These are phyloP conservation scores for Volutella citrinella DNA, from an alignment of 2,329 filamentous ascomycete genomes.

Conservation along the genomic window DNA sequence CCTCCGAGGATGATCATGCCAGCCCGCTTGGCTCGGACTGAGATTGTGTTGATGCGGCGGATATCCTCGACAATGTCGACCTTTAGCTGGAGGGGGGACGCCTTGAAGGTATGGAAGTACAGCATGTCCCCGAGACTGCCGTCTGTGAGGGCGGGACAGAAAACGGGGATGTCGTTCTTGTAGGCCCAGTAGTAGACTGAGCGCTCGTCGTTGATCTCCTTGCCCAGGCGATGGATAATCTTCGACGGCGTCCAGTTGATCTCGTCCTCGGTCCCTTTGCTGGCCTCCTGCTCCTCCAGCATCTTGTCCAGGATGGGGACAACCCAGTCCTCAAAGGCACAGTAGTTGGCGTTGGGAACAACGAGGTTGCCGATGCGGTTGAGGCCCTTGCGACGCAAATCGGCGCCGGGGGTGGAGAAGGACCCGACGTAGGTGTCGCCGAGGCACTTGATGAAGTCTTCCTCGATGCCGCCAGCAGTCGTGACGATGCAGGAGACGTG, in stretches of 20 bases:
- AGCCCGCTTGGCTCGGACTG: slow-evolving; percentile 79
- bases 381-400: slow-evolving; percentile 78
- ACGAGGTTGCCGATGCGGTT: slow-evolving; percentile 96
- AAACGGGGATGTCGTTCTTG: slow-evolving; percentile 94
- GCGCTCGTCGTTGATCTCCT: slow-evolving; percentile 88
- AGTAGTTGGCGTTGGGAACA: slow-evolving; percentile 94
- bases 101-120: slow-evolving; percentile 95
- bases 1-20: slow-evolving; percentile 96
- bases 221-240: slow-evolving; percentile 83
- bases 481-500: slow-evolving; percentile 94
- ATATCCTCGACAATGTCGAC: slow-evolving; percentile 95
- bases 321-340: slow-evolving; percentile 96
- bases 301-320: slow-evolving; percentile 92
- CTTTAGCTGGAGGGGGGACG: slow-evolving; percentile 75
- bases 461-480: slow-evolving; percentile 91
- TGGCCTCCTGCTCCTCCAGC: slow-evolving; percentile 88
- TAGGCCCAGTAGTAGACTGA: slow-evolving; percentile 97
- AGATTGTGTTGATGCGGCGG: slow-evolving; percentile 85
- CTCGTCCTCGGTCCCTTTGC: slow-evolving; percentile 63
- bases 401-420: slow-evolving; percentile 74
- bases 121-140: slow-evolving; percentile 96
- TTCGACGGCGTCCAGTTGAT: slow-evolving; percentile 93
- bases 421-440: slow-evolving; percentile 89
- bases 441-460: slow-evolving; percentile 98
- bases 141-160: slow-evolving; percentile 94